Base-by-base conservation (phyloP, 1,284 basidiomycete species). In the Tilletiopsis washingtonensis region DNA sequence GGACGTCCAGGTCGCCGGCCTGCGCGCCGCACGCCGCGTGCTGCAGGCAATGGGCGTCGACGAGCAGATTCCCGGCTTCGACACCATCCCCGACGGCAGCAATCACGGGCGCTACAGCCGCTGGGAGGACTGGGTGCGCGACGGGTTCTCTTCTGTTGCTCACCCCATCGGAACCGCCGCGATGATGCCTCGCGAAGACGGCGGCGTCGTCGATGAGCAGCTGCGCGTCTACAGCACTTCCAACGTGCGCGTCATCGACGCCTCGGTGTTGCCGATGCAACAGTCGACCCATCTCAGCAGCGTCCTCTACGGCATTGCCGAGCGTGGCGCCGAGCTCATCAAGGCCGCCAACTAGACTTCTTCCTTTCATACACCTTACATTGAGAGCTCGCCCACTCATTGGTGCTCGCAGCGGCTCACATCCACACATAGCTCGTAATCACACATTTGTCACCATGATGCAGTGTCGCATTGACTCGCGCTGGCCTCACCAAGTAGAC, bases 101-200 rank as follows among this genome's bases (percentile, higher is more conserved):
- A 43, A 56, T 12, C 38, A 67, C n/a, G 73, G 75, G 6, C 44
- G 56, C 5, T 64, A 61, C 49, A 25, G 24, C 20, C 26, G 40
- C 14, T 78, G 77, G 77, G 52, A 53, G n/a, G 51, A 44, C 1
- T 77, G 75, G 75, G 62, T 68, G 27, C 49, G 71, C 53, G 38
- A 67, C 53, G 56, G 74, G 74, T 45, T 64, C 36, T 23, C 51
- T 2, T 74, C 77, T 4, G 79, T 80, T n/a, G 74, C 75, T 19
- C 80, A 82, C 68, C 82, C 81, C 4, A 76, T 84, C 40, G 82
- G 79, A 0, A 83, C 82, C 0, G 78, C 77, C 2, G 74, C 81
- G 3, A 83, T 85, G 82, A 82, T 82, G 78, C 74, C 71, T 36
- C 74, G 77, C 27, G 75, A 75, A 2, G 74, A 81, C 4, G 83